Conservation (phyloP, 1,284 basidiomycete genomes). For the Ganoderma lucidum region DNA sequence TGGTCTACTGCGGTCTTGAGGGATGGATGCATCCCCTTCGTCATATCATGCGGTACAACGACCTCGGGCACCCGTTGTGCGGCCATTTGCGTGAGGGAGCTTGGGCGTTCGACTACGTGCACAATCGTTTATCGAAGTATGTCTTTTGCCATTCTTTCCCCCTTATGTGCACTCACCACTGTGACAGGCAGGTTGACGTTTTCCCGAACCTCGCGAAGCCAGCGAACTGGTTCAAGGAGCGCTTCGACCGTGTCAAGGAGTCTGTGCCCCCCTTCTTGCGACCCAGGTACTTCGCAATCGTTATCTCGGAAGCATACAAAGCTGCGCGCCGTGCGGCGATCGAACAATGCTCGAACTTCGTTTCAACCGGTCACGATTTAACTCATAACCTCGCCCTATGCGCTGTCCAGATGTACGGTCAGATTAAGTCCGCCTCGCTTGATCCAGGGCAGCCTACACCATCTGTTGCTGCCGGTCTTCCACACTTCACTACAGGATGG, state of each 20-base stretch:
- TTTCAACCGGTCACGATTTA: constrained; percentile 85
- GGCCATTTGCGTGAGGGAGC: constrained; percentile 85
- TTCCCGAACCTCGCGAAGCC: constrained; percentile 77
- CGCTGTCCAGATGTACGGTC: constrained; percentile 91
- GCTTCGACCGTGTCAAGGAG: constrained; percentile 81
- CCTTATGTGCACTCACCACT: constrained; percentile 14
- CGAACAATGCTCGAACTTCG: constrained; percentile 88
- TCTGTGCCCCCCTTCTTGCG: constrained; percentile 86
- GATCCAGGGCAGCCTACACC: constrained; percentile 75
- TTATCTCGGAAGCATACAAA: constrained; percentile 91
- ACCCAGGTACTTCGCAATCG: constrained; percentile 93
- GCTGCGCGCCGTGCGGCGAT: constrained; percentile 82
- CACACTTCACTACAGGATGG: constrained; percentile 92
- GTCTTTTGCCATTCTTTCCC: constrained; percentile 39
- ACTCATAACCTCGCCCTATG: constrained; percentile 89
- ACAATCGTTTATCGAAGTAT: constrained; percentile 75
- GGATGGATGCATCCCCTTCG: constrained; percentile 94
- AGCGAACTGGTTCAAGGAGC: constrained; percentile 83
- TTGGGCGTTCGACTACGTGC: constrained; percentile 91
- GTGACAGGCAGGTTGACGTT: constrained; percentile 65
- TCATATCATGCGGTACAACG: constrained; percentile 86
- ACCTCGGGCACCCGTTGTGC: constrained; percentile 91
- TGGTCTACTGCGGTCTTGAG: constrained; percentile 92
- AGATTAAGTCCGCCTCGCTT: constrained; percentile 88
- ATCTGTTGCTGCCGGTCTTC: constrained; percentile 92